Percentiles rank a stretch among this genome's conserved stretches.
Conservation (phyloP, 2,329 filamentous ascomycete genomes). For the Claviceps cyperi region DNA sequence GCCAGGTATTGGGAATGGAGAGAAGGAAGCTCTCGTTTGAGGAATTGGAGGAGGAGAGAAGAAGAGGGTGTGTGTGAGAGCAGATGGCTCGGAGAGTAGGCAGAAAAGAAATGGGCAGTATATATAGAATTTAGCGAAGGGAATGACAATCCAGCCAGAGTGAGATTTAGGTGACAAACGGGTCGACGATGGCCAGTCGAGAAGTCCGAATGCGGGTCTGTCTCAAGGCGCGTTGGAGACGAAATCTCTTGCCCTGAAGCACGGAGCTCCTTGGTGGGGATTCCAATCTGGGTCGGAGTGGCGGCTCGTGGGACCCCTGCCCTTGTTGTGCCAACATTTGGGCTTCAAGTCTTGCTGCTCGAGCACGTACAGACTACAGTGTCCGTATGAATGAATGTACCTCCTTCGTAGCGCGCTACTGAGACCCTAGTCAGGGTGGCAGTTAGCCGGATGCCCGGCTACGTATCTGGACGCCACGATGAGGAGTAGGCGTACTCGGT, state of each 20-base stretch:
- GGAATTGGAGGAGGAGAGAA: no score
- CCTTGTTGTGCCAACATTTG: neutral
- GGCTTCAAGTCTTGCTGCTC: no score
- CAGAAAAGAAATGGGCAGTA: neutral
- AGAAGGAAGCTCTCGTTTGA: no score
- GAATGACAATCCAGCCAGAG: neutral
- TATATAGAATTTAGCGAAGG: neutral
- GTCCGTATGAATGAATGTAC: no score
- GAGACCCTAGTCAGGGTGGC: neutral
- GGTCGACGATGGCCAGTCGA: neutral
- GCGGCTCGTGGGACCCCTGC: neutral
- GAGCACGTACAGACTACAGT: no score
- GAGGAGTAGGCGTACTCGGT: neutral
- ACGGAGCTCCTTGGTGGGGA: constrained; percentile 1
- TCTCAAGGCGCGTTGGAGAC: neutral
- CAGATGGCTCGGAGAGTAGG: neutral
- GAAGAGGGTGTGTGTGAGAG: neutral
- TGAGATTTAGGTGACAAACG: neutral
- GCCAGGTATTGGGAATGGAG: no score
- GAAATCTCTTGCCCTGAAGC: neutral
- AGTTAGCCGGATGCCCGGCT: constrained; percentile 2
- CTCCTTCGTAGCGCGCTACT: neutral
- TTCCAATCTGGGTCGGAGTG: constrained; percentile 4
- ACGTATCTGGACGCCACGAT: neutral
- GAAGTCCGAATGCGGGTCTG: neutral